phyloP scores from a whole-genome alignment of 805 yeast species.

The Candida incommunis region DNA sequence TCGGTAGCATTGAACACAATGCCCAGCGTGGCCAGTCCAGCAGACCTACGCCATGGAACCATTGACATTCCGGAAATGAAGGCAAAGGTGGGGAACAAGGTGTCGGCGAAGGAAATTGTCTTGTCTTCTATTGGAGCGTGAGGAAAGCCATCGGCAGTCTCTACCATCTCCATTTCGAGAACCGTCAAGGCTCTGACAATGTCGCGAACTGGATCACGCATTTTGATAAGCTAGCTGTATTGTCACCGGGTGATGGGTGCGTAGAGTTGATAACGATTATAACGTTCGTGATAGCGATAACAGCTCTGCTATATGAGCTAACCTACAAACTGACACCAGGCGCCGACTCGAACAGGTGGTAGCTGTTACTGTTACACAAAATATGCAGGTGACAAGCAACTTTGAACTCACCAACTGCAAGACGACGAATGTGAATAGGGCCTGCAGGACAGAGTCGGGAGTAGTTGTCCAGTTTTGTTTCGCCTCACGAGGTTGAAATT shows the following conservation, averaged over 20 bases:
- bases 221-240: constrained; percentile 4
- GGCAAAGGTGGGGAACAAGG: constrained; percentile 19
- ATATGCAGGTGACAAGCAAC: no score
- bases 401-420: no score
- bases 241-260: neutral
- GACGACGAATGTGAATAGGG: no score
- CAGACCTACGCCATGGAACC: constrained; percentile 8
- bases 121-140: constrained; percentile 14
- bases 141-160: constrained; percentile 8
- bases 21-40: constrained; percentile 17
- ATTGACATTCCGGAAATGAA: constrained; percentile 17
- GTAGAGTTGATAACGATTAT: no score
- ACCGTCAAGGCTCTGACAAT: constrained; percentile 17
- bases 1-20: constrained; percentile 14
- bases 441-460: no score
- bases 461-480: no score
- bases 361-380: no score
- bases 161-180: constrained; percentile 18
- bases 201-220: constrained; percentile 16
- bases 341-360: no score
- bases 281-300: no score
- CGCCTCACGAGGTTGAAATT: no score
- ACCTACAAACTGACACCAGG: no score
- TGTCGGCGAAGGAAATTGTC: constrained; percentile 16
- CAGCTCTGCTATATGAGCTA: no score